Base-by-base conservation (phyloP, 768 basidiomycete genomes). In the Crucibulum laeve region DNA sequence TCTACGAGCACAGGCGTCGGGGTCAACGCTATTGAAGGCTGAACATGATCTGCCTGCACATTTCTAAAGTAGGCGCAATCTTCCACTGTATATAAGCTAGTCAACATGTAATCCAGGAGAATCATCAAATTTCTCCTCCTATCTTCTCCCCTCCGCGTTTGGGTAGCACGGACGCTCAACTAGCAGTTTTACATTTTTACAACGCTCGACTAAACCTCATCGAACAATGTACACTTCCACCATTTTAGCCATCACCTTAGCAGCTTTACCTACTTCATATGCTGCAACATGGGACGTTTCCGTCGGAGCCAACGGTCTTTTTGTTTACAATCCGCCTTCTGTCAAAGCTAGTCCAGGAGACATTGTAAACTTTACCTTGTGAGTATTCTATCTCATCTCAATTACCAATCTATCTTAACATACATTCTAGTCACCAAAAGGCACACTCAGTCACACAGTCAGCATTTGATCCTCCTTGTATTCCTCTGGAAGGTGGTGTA, bases 381-480 rank as follows among this genome's bases (percentile, higher is more conserved):
- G 53, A 50, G 74, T 67, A 54, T 40, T 64, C 59, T 44, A 57
- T 43, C n/a, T 15, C 42, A 30, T 25, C 3, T 34, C 25, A 24
- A 8, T 15, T 36, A 7, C 38, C 25, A 13, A 14, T 36, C 25
- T 25, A 19, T 23, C 2, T 15, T 40, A 30, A 33, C 34, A 19
- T 32, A 14, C 38, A 34, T 25, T 8, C 21, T 37, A 74, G 70
- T 56, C 64, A 67, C 48, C 69, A 71, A 32, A 74, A 74, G 51
- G 71, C 73, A 46, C 76, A 79, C 43, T 69, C 73, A 2, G 71
- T 67, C 1, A 73, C 73, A 0, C 70, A 75, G 46, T 68, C 70
- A 50, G 59, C 74, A 48, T 59, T 81, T 56, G 52, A 75, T 56
- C 38, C 71, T 1, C 61, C 65, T 11, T 62, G 60, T 47, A 44